Base-by-base conservation (phyloP, 331 rosid species). In the Pyracantha coccinea region DNA sequence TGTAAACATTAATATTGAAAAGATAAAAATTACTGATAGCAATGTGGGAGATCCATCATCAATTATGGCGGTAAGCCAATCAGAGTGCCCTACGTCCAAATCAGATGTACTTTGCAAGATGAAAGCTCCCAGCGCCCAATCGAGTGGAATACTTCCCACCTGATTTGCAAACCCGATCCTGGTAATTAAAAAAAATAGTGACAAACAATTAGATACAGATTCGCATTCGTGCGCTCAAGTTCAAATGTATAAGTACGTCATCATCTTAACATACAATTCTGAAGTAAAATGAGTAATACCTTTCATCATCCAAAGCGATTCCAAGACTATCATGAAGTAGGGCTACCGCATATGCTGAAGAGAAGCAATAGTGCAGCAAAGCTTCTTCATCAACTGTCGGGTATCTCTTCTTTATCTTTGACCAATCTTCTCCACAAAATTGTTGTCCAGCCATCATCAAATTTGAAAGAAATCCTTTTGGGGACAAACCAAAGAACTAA, bases 61-160 rank as follows among this genome's bases (percentile, higher is more conserved):
- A 69, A 80, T 72, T 66, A 94, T 50, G 73, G 79, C 32, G 63
- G 88, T 52, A 74, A 86, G 75, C 97, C 98, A 83, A 77, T 73
- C 63, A 75, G 83, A 76, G 35, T 78, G 87, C 80, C 69, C 86
- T 57, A 79, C 33, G 21, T 84, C 88, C 69, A 83, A 77, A 54
- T 83, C 82, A 29, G 87, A 84, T 35, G 89, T 79, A 82, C 87
- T 90, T 83, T 90, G 99, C 84, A 95, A 72, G 79, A 95, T 90
- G 86, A 95, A 95, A 81, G 99, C 98, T 81, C 99, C 99, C 85
- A 95, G 67, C 23, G 98, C 98, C 99, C 99, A 95, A 79, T 95
- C 99, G 8, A 95, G 98, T 0, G 99, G 94, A 75, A 87, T 82
- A 59, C 78, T 86, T 69, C 89, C 91, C 69, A 90, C 93, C 83